Base-by-base conservation (phyloP, 78 protist genomes). In the Dictyostelium brefeldianum region DNA sequence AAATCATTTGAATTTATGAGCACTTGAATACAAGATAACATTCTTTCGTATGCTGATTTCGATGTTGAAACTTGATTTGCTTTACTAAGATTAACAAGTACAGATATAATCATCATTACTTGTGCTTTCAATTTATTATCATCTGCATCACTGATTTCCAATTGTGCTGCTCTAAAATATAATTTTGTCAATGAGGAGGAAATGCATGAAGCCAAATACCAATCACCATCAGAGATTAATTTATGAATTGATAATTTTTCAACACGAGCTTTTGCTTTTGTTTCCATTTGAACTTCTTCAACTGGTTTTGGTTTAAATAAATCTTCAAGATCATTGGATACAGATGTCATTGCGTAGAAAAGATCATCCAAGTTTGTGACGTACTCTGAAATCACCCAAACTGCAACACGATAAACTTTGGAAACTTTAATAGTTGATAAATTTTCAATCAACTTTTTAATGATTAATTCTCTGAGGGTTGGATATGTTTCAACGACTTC, bases 381-480 rank as follows among this genome's bases (percentile, higher is more conserved):
- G 71, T 98, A 97, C 69, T 96, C 97, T 14, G 98, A 94, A 18
- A 98, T 53, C 27, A 97, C 89, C 99, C 99, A 98, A 43, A 97
- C 80, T 5, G 98, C 95, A 29, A 92, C 71, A 69, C 99, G 95
- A 54, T 80, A 93, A 18, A 97, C 98, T 74, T 81, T 50, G 27
- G 89, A 22, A 29, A 92, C 46, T 15, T 59, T 54, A 64, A 97
- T 95, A 74, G 53, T 8, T 31, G 92, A 41, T 14, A 97, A 94
- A 20, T 43, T 43, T 22, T 73, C 91, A 14, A 97, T 48, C 43
- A 97, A 91, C 65, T 91, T 89, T 4, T 15, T 41, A 46, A 98
- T 27, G 31, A 98, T 64, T 0, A 27, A 0, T 43, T 54, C 70
- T 41, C 98, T 89, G 25, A 98, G 91, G n/a, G 78, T n/a, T 17